Conservation (phyloP, 2,329 filamentous ascomycete species). For the Cercospora sojina region DNA sequence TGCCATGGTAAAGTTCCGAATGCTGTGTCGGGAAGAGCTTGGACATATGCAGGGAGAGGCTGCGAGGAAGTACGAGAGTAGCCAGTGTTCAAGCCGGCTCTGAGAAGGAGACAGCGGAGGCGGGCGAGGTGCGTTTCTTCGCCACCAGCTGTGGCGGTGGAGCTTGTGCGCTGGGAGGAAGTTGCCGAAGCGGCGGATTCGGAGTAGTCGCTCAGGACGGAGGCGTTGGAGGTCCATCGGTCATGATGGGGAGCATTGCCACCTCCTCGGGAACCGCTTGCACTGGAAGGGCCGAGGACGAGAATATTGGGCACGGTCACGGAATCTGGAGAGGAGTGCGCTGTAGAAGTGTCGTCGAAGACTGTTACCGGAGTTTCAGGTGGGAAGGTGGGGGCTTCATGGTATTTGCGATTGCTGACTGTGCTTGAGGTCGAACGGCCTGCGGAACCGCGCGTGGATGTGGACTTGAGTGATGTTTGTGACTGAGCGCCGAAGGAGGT, state of each 20-base stretch:
- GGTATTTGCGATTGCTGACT: conserved; percentile 46
- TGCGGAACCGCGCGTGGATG: conserved; percentile 28
- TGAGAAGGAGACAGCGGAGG: conserved; percentile 74
- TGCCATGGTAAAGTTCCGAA: conserved; percentile 75
- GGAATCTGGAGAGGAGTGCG: conserved; percentile 75
- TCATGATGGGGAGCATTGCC: conserved; percentile 54
- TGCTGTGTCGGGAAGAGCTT: conserved; percentile 69
- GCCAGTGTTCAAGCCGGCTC: conserved; percentile 81
- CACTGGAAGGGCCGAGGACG: conserved; percentile 69
- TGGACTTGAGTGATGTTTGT: conserved; percentile 23
- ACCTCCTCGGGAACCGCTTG: conserved; percentile 35
- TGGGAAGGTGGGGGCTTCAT: conserved; percentile 48
- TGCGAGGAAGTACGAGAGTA: conserved; percentile 62
- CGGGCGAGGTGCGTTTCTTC: conserved; percentile 77
- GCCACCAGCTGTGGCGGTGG: conserved; percentile 64
- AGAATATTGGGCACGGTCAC: conserved; percentile 78
- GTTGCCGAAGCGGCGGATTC: conserved; percentile 57
- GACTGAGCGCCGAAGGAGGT: conserved; percentile 60
- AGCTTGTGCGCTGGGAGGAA: conserved; percentile 65
- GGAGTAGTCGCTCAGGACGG: conserved; percentile 75
- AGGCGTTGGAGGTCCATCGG: conserved; percentile 75
- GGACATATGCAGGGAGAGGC: conserved; percentile 71
- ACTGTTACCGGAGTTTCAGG: conserved; percentile 94
- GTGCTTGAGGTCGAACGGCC: conserved; percentile 48
- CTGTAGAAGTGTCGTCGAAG: conserved; percentile 76